Evolutionary conservation across 2,329 filamentous ascomycete genomes (phyloP).

Genomic region (Stachybotrys chlorohalonatus): DNA sequence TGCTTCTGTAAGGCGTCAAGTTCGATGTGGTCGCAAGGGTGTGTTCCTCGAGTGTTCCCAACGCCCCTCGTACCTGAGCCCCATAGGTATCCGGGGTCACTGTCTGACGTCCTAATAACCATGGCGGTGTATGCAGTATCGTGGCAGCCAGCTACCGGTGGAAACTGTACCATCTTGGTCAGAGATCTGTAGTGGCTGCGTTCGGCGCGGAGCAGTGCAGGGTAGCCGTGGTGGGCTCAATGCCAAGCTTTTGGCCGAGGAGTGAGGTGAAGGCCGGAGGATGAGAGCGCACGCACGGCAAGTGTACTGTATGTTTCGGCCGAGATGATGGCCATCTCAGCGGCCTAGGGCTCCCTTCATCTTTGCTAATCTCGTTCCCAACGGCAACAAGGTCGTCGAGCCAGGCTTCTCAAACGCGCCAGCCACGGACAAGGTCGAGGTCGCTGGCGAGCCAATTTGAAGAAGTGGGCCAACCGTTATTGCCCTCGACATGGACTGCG

Average conservation of each 20-base stretch:
- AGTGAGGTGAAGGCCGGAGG: too few relatives aligned
- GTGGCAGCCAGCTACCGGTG: too few relatives aligned
- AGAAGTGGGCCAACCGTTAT: not conserved
- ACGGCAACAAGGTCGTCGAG: not conserved
- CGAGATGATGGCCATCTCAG: not conserved
- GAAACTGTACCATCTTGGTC: too few relatives aligned
- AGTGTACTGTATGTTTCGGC: not conserved
- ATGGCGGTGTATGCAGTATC: too few relatives aligned
- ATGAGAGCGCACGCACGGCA: too few relatives aligned
- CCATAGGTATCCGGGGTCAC: too few relatives aligned
- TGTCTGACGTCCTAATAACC: too few relatives aligned
- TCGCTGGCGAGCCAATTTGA: not conserved
- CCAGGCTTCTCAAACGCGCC: conserved; percentile 1
- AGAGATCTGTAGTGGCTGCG: not conserved
- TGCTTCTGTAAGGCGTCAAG: too few relatives aligned
- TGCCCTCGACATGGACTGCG: not conserved
- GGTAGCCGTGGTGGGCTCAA: not conserved
- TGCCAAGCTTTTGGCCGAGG: not conserved
- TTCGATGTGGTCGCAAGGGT: too few relatives aligned
- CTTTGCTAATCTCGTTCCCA: conserved; percentile 1
- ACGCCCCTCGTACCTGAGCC: too few relatives aligned
- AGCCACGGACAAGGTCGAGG: not conserved
- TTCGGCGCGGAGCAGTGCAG: not conserved
- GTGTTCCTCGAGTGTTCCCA: too few relatives aligned
- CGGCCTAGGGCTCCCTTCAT: not conserved